phyloP scores from a whole-genome alignment of 2,329 filamentous ascomycete species.

The Pseudogymnoascus sp. region DNA sequence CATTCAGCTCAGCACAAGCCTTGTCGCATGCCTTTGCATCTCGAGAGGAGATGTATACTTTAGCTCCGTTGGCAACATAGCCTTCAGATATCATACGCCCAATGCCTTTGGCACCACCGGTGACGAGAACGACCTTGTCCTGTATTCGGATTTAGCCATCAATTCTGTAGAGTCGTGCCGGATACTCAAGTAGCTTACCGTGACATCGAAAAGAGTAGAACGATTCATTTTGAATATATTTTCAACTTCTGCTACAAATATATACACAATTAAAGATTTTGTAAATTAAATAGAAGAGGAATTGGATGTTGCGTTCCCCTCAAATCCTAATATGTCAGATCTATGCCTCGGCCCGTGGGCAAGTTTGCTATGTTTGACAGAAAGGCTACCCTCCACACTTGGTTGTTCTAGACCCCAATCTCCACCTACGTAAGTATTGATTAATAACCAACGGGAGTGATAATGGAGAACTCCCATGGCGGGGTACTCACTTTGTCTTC shows the following conservation, averaged over 20 bases:
- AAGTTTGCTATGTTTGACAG: constrained; percentile 1
- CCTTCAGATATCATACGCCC: constrained; percentile 61
- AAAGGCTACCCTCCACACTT: not conserved
- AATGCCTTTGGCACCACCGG: constrained; percentile 52
- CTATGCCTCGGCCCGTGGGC: constrained; percentile 1
- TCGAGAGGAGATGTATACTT: constrained; percentile 61
- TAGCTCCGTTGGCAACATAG: constrained; percentile 56
- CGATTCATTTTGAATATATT: constrained; percentile 40
- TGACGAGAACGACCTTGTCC: constrained; percentile 51
- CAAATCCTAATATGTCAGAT: not conserved
- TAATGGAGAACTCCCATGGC: not conserved
- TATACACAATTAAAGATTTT: not conserved
- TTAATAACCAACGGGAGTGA: not conserved
- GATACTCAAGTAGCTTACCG: constrained; percentile 34
- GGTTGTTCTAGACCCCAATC: not conserved
- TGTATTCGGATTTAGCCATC: constrained; percentile 10
- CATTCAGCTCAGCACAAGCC: constrained; percentile 48
- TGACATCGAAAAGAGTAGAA: constrained; percentile 48
- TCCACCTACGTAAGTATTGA: constrained; percentile 4
- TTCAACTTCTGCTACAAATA: not conserved
- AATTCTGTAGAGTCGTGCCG: not conserved
- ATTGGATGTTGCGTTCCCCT: not conserved
- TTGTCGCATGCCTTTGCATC: constrained; percentile 53
- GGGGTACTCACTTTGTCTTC: not conserved
- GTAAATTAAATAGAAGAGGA: not conserved